Base-by-base conservation (phyloP, 768 basidiomycete genomes). In the Coprinellus aureogranulatus region DNA sequence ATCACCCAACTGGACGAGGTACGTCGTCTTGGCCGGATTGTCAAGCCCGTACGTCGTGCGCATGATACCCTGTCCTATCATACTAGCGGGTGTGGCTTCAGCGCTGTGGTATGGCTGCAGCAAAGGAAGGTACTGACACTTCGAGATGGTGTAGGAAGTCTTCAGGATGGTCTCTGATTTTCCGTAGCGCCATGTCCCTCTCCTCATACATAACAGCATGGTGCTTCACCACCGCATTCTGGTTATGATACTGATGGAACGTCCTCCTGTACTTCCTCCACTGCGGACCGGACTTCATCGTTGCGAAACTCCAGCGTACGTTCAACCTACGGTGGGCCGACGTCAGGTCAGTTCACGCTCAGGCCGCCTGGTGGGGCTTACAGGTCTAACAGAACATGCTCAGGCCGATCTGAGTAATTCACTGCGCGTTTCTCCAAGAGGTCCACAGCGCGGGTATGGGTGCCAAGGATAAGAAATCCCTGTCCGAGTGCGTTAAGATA, bases 171-270 rank as follows among this genome's bases (percentile, higher is more conserved):
- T 22, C 30, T n/a, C 25, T 52, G 31, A 52, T 18, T 3, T 20
- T 39, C 39, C 50, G 30, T 5, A 62, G 26, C 20, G 55, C 58
- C 6, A 28, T 25, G 18, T 27, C 27, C 12, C 51, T 37, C 31
- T 53, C 48, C 25, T 45, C 31, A 42, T 59, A 27, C 22, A 54
- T 49, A 4, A 67, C 59, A 3, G 65, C 66, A 27, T 52, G 49
- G 37, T 66, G 64, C 10, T 51, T 40, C 2, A 12, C n/a, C 12
- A 51, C 18, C 3, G 62, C 57, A 12, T 64, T 63, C 11, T 50
- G 57, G 37, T 63, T 67, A 22, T 73, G 58, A 54, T 63, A 53
- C 16, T 70, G 57, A 22, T 71, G 68, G 25, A 70, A 61, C 53
- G 66, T 55, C n/a, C 62, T 62, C 1, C 72, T 64, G 48, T 69